A percentile compares a stretch with the other conserved stretches of the same genome.
phyloP scores from a whole-genome alignment of 2,329 filamentous ascomycete genomes.

The Bipolaris victoriae region DNA sequence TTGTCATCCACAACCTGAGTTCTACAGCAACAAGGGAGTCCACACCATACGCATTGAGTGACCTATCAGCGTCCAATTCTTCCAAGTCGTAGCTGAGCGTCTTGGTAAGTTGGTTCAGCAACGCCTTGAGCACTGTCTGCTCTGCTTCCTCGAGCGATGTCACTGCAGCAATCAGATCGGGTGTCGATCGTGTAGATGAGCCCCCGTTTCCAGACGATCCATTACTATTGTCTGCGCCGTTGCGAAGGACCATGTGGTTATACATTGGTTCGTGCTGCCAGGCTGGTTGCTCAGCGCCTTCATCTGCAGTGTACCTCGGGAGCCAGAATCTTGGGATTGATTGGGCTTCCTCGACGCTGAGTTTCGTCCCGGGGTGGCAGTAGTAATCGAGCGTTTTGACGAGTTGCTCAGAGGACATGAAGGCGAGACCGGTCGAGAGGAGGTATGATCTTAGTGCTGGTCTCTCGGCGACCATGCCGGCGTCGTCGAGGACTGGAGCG shows the following conservation, averaged over 20 bases:
- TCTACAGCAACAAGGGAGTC: constrained; percentile 3
- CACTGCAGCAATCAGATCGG: not conserved
- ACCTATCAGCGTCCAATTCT: not conserved
- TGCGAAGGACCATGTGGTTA: not conserved
- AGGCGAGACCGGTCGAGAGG: not conserved
- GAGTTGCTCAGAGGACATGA: not conserved
- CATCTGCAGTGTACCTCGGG: not conserved
- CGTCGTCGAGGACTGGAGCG: constrained; percentile 35
- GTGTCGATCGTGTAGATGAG: not conserved
- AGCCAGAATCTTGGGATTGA: not conserved
- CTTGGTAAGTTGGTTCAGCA: not conserved
- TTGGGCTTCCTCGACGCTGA: not conserved
- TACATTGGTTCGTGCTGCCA: not conserved
- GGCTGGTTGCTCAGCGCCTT: not conserved
- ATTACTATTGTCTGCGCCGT: not conserved
- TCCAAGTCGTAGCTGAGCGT: not conserved
- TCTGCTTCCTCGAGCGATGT: not conserved
- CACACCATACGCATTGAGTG: not conserved
- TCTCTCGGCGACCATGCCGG: constrained; percentile 30
- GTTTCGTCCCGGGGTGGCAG: not conserved
- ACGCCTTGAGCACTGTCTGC: not conserved
- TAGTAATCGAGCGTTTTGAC: not conserved
- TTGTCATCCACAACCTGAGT: not conserved
- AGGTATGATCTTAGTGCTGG: not conserved
- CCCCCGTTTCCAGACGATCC: not conserved